Base-by-base conservation (phyloP, 2,329 filamentous ascomycete genomes). In the Calonectria multiphialidica region DNA sequence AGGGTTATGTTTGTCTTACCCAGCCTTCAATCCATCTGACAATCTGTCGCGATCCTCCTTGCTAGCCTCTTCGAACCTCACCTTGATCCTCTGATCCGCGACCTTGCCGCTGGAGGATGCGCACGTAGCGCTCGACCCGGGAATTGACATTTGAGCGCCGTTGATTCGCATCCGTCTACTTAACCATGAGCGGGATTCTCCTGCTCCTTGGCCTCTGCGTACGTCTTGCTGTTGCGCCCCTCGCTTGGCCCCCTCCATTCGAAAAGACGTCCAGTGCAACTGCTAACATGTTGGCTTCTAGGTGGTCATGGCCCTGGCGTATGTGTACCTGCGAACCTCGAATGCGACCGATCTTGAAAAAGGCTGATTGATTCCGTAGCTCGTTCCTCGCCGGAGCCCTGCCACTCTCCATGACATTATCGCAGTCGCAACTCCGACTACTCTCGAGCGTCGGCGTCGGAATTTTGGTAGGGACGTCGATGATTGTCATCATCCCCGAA, bases 401-500 rank as follows among this genome's bases (percentile, higher is more conserved):
- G 76, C 97, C 97, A 44, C 88, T 99, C 63, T 96, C 95, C 70
- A 94, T 99, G 87, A 91, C 93, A 70, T 90, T 99, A 30, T 96
- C 96, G 35, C 92, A 94, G 72, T 94, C 95, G 50, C 95, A 98
- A 83, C 87, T 98, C 70, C 93, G 96, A 81, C 87, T 98, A 62
- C 94, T 98, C 81, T 97, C 96, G 25, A 96, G 95, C 70, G 91
- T 98, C 82, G 97, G 97, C 66, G 95, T 98, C 83, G 97, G 97
- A 53, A 94, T 99, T 64, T 88, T 99, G 10, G 96, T 99, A 18
- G 97, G 97, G 42, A 98, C 97, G 33, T 96, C 96, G 1, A 89
- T 99, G 75, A 96, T 98, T 75, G 95, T 99, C 37, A 98, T 99
- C 81, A 98, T 99, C 79, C 97, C 97, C 1, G 97, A 99, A 84